Conservation (phyloP, 2,329 filamentous ascomycete species). For the Alternaria dauci region DNA sequence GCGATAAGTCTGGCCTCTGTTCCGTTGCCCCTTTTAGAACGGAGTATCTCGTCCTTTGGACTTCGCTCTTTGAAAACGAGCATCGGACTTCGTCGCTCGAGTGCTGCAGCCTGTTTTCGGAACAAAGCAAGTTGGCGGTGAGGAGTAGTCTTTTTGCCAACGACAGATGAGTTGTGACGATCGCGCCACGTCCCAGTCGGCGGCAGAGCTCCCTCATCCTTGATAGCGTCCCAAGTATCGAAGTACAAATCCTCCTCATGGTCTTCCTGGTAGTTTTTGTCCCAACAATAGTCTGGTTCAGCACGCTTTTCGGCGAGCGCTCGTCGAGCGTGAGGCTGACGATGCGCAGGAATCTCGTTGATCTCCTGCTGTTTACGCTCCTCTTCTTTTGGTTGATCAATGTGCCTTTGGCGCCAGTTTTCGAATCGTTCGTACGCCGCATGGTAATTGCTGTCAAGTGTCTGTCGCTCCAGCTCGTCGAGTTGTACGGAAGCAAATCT, state of each 20-base stretch:
- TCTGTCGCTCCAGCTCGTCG: neutral
- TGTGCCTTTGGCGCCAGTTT: slow-evolving; percentile 7
- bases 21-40: neutral
- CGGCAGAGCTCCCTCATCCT: neutral
- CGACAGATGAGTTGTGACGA: neutral
- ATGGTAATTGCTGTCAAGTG: neutral
- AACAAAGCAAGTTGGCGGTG: neutral
- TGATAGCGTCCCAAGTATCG: neutral
- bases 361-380: neutral
- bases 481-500: neutral
- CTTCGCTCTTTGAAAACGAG: neutral
- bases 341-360: too few species aligned
- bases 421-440: slow-evolving; percentile 1
- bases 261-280: neutral
- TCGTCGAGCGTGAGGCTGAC: neutral
- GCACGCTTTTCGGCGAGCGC: neutral
- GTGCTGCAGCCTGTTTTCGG: neutral
- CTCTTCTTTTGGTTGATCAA: neutral
- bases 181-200: slow-evolving; percentile 3
- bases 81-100: neutral
- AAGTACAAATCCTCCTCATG: neutral
- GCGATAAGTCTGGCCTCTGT: neutral
- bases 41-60: neutral
- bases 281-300: neutral
- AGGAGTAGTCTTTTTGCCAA: neutral